Evolutionary conservation across 768 basidiomycete species (phyloP), one percentile per base, ranked within the genome.

Genomic region (Lentinula raphanica): DNA sequence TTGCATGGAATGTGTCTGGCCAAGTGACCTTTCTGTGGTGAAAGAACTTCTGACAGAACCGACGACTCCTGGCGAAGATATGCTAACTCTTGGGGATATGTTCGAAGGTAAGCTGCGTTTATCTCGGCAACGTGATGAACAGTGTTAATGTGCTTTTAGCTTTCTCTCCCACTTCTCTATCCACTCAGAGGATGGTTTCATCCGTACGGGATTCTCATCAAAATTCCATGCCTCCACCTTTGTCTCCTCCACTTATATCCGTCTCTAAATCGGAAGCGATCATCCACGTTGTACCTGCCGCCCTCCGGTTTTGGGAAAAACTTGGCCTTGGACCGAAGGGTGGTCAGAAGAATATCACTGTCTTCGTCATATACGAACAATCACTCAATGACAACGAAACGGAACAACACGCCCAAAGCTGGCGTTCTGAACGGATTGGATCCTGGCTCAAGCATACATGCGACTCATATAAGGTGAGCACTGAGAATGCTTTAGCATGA

Each of bases 251-350:
- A 0, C 75, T 81, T 73, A 67, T 94, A 11, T 75, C 85, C 0
- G 76, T 90, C 28, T 85, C 81, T 2, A 90, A 90, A 65, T 81
- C 82, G 2, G 85, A 86, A 36, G 78, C 82, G 3, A 69, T 91
- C 27, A 74, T 94, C n/a, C 84, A 91, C 40, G 69, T 90, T 17
- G 69, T 83, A 13, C 86, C 90, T 1, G 70, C 89, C 3, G 87
- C 90, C 0, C 66, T 94, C 23, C 79, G 86, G 2, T 94, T 93
- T 68, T 94, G 92, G 92, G 87, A 90, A 63, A 94, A 92, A 67
- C 77, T 93, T 12, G 90, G 89, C 0, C 67, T 94, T 44, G 76
- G 77, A 15, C 92, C 92, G 0, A 77, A 80, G 48, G 79, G 79
- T 35, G 92, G 93, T 6, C 74, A 72, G 58, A 93, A 94, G 71